These are phyloP conservation scores for Cladosporium oxysporum DNA, from an alignment of 2,329 filamentous ascomycete species.

Conservation along the genomic window DNA sequence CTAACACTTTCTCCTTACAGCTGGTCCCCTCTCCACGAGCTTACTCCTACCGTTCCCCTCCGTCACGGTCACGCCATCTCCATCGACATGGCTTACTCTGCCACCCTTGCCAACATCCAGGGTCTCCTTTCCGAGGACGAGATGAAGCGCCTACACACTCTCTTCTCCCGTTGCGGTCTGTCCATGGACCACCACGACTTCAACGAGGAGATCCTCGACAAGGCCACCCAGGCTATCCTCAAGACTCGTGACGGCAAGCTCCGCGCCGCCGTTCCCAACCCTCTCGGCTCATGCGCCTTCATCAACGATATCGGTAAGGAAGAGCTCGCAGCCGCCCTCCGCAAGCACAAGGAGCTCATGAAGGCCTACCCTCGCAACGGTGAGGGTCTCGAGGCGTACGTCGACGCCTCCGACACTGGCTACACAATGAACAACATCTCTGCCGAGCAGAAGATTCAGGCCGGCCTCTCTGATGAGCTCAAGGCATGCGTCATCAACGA, in stretches of 20 bases:
- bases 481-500: slow-evolving; percentile 18
- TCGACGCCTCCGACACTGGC: slow-evolving; percentile 69
- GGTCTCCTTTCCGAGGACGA: slow-evolving; percentile 62
- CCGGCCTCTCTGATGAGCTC: slow-evolving; percentile 6
- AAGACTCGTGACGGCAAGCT: slow-evolving; percentile 70
- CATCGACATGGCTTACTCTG: slow-evolving; percentile 75
- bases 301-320: slow-evolving; percentile 65
- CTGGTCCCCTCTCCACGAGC: slow-evolving; percentile 72
- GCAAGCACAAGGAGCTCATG: slow-evolving; percentile 64
- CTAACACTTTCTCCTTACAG: slow-evolving; percentile 36
- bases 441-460: slow-evolving; percentile 33
- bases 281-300: slow-evolving; percentile 67
- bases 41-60: slow-evolving; percentile 67
- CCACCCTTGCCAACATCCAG: slow-evolving; percentile 65
- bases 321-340: slow-evolving; percentile 63
- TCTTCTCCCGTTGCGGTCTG: slow-evolving; percentile 70
- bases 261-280: slow-evolving; percentile 67
- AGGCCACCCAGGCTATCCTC: slow-evolving; percentile 67
- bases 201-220: slow-evolving; percentile 64
- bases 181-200: slow-evolving; percentile 72
- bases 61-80: slow-evolving; percentile 74
- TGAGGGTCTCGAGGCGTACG: slow-evolving; percentile 67
- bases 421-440: slow-evolving; percentile 51
- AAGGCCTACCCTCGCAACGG: slow-evolving; percentile 64
- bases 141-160: slow-evolving; percentile 62